Base-by-base conservation (phyloP, 2,329 filamentous ascomycete genomes). In the Ceratocystis harringtonii region DNA sequence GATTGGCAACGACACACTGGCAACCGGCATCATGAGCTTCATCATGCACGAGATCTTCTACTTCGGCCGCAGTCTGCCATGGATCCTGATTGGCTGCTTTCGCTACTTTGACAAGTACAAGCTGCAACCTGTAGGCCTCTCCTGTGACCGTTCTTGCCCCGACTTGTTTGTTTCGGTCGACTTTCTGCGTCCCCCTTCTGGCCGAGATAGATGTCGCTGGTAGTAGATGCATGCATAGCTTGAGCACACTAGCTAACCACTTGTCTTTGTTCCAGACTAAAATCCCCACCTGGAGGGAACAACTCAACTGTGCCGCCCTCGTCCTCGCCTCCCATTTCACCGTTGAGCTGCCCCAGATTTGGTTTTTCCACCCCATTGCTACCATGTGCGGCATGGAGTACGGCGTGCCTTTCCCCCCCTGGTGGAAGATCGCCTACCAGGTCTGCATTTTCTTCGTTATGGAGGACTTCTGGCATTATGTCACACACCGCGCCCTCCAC, bases 401-500 rank as follows among this genome's bases (percentile, higher is more conserved):
- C 70, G 84, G 85, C 68, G 89, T 96, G 61, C 94, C 92, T 8
- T 99, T 99, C 80, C 94, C 94, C 43, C 80, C 88, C 12, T 72
- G 87, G 70, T 88, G 82, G 78, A 96, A 86, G 72, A 97, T 99
- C 81, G 88, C 87, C 69, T 85, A 89, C 74, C 94, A 99, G 72
- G 92, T 99, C 70, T 83, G 86, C 68, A 81, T 97, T 74, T 95
- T 97, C 82, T 99, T 99, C 78, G 83, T 97, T 67, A 78, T 96
- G 72, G 94, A 99, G 77, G 94, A 99, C 76, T 80, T 92, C 70
- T 99, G 94, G 94, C 94, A 99, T 78, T 99, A 99, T 82, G 97
- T 92, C 86, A 85, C 85, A 70, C 94, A 99, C 79, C 90, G 94
- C 71, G 84, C 83, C 55, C 85, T 99, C 78, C 94, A 99, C 81